These are phyloP conservation scores for Perilla frutescens DNA, from an alignment of 257 asterid species.

Conservation along the genomic window DNA sequence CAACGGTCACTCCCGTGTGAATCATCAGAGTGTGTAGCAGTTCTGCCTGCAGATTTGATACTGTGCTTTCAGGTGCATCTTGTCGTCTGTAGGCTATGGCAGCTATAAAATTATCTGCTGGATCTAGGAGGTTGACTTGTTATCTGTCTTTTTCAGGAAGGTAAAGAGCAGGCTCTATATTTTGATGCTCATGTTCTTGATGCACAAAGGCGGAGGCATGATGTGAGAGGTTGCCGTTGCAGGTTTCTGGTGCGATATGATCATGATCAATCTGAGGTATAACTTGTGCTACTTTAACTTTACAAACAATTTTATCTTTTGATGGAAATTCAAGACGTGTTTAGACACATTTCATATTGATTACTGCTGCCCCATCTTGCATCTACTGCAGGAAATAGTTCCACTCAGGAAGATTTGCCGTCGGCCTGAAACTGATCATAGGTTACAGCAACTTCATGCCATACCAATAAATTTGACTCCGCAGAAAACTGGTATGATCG, in stretches of 20 bases:
- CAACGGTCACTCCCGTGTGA: constrained; percentile 98
- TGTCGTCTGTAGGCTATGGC: background rate
- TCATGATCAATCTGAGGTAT: constrained; percentile 96
- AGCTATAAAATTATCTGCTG: constrained; percentile 18
- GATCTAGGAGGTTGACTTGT: background rate
- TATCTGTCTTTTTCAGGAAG: constrained; percentile 66
- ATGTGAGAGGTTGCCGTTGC: constrained; percentile 96
- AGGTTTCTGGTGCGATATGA: constrained; percentile 95
- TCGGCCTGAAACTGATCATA: constrained; percentile 60
- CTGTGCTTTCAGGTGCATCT: constrained; percentile 93
- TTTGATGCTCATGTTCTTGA: constrained; percentile 96
- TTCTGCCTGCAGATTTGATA: constrained; percentile 78
- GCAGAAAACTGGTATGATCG: constrained; percentile 42
- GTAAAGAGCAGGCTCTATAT: constrained; percentile 97
- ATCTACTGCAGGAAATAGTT: constrained; percentile 69
- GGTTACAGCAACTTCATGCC: constrained; percentile 57
- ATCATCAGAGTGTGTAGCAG: constrained; percentile 93
- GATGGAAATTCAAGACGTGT: background rate
- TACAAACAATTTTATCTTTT: background rate
- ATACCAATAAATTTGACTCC: constrained; percentile 36
- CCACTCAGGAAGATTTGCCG: constrained; percentile 63
- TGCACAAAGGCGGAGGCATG: constrained; percentile 98
- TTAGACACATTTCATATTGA: background rate
- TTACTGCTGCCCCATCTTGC: background rate
- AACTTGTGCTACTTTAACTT: constrained; percentile 24